Base-by-base conservation (phyloP, 805 yeast species). In the Ogataea chonburiensis region DNA sequence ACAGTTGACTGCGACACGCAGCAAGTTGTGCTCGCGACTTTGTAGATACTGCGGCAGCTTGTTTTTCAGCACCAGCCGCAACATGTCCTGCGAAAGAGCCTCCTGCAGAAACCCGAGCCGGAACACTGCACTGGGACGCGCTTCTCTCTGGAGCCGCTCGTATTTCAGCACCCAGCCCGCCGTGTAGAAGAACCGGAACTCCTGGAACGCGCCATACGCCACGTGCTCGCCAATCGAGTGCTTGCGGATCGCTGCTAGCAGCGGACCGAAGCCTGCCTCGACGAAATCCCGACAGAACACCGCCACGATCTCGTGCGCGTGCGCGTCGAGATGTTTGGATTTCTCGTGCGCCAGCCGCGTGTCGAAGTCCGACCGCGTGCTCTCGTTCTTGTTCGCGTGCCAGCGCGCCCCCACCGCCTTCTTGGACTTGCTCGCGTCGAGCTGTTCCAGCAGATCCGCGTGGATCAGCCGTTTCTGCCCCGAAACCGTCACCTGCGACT, bases 111-210 rank as follows among this genome's bases (percentile, higher is more conserved):
- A 52, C 4, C 59, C 56, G 19, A 46, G 40, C 28, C 61, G 42
- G 31, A 46, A 35, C 26, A 37, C 38, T 4, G 70, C 64, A 4
- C 59, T 54, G 7, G 56, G 59, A 19, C 62, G 61, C 8, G n/a
- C 17, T 0, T 58, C 52, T 22, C 63, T 54, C 41, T 64, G 50
- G 5, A 52, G 60, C 14, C 82, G 63, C 48, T 83, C 86, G 41
- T 77, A 86, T 21, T 71, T 71, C 31, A 87, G 63, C 48, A 87
- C 81, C 96, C 97, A 91, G 1, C 86, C 68, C 5, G 73, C 62
- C 5, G 85, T 63, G 40, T 74, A 67, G 26, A 84, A 71, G 52
- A 72, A 88, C 28, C 76, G 77, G 32, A 58, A 58, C 17, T 53
- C 53, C 14, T 56, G 36, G 16, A 55, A 52, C 45, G 57, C 35